Base-by-base conservation (phyloP, 2,329 filamentous ascomycete genomes). In the Cladosporium oxysporum region DNA sequence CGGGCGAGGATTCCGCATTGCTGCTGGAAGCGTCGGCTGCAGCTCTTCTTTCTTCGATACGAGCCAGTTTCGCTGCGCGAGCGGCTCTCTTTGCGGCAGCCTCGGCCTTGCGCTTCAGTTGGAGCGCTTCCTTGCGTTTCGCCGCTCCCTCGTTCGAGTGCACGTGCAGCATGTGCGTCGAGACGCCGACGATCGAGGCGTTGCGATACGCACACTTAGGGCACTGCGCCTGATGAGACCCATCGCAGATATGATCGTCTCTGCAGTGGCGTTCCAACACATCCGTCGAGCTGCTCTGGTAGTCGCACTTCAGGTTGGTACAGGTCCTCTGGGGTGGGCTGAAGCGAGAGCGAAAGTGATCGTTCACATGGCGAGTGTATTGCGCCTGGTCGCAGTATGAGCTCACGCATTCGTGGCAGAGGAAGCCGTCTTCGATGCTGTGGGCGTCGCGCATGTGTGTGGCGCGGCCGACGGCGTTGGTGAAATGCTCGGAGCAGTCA, bases 361-460 rank as follows among this genome's bases (percentile, higher is more conserved):
- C 52, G 11, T 29, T 11, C 29, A 33, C 2, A 5, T 55, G 52
- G 18, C 18, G 28, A 14, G 28, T 55, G 52, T 55, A 14, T 18
- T n/a, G 28, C 10, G 26, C 2, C 7, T 31, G 28, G 8, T 55
- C 26, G 52, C 18, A 12, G 29, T 8, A n/a, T 29, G 52, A 33
- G 26, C 52, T 29, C 8, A 29, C 29, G 60, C 60, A 53, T 33
- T 62, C 60, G 47, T 55, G 60, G 31, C 60, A 53, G 8, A 62
- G 47, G 14, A 33, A 62, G 21, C 21, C 12, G 5, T 21, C 21
- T 18, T 29, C 21, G 14, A 28, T 2, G 21, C 2, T 18, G 21
- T 62, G 60, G 7, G 12, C 21, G 7, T 3, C 12, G 44, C 47
- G 47, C 49, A 62, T 26, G 23, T 62, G 60, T 12, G 49, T n/a